These are phyloP conservation scores for Leishmania martiniquensis DNA, from an alignment of 208 protist species.

Conservation along the genomic window DNA sequence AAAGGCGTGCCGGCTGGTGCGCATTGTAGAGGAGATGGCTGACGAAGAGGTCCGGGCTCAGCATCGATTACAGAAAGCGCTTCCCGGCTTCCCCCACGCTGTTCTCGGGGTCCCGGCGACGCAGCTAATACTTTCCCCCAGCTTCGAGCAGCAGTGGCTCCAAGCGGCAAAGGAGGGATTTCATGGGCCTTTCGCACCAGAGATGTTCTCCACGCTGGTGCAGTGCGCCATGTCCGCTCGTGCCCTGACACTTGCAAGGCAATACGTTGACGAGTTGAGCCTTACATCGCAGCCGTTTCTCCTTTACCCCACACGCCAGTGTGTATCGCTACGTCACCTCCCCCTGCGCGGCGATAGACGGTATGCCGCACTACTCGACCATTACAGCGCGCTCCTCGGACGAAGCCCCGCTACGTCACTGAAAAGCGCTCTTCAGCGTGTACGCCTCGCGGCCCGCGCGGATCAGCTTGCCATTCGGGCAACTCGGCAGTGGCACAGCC, in stretches of 20 bases:
- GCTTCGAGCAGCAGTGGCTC: conserved; percentile 17
- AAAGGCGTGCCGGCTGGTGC: background rate
- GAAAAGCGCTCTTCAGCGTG: conserved; percentile 14
- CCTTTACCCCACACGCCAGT: conserved; percentile 46
- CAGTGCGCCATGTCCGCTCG: conserved; percentile 12
- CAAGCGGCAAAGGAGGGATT: conserved; percentile 1
- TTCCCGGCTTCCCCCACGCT: conserved; percentile 10
- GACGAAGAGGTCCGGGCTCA: conserved; percentile 9
- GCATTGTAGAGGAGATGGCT: conserved; percentile 17
- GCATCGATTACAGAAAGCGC: conserved; percentile 2
- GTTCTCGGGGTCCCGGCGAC: conserved; percentile 21
- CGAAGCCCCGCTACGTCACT: background rate
- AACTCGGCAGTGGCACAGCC: conserved; percentile 19
- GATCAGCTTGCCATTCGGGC: conserved; percentile 38
- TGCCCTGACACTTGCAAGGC: conserved; percentile 9
- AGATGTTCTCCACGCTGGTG: conserved; percentile 2
- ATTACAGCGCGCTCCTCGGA: background rate
- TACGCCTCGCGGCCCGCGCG: conserved; percentile 35
- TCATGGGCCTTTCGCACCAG: background rate
- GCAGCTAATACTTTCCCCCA: conserved; percentile 12
- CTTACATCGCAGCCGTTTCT: conserved; percentile 43
- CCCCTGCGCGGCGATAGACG: conserved; percentile 34
- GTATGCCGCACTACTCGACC: conserved; percentile 25
- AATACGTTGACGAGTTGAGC: conserved; percentile 36
- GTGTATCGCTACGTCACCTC: conserved; percentile 47